Conservation (phyloP, 192 early-diverging fungal genomes). For the Haplosporangium gracile region DNA sequence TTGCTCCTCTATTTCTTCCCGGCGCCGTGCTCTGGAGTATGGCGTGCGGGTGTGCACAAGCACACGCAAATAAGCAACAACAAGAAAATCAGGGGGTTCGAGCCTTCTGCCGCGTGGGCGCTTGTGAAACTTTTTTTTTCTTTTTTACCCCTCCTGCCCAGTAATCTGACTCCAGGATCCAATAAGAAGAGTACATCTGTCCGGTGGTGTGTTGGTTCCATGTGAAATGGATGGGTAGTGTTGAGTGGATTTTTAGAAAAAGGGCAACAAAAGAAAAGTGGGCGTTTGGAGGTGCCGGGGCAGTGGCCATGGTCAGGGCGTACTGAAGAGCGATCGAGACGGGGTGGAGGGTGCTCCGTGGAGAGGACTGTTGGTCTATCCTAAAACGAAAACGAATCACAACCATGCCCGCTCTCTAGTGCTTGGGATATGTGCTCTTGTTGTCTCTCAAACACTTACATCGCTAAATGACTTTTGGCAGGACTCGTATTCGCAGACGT, state of each 20-base stretch:
- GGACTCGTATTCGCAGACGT: slow-evolving; percentile 71
- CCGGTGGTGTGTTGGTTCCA: not conserved
- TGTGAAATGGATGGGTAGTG: not conserved
- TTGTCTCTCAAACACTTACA: slow-evolving; percentile 44
- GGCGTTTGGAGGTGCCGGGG: not conserved
- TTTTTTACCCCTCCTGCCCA: not conserved
- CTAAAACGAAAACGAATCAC: slow-evolving; percentile 4
- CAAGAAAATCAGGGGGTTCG: slow-evolving; percentile 29
- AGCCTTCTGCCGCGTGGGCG: not conserved
- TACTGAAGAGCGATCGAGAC: not conserved
- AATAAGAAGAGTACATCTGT: not conserved
- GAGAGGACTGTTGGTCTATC: slow-evolving; percentile 2
- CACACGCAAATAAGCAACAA: slow-evolving; percentile 10
- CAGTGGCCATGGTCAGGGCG: slow-evolving; percentile 8
- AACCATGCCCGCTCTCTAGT: not conserved
- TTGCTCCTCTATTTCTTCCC: not conserved
- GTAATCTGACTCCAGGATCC: not conserved
- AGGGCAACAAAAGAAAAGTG: not conserved
- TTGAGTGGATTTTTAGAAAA: not conserved
- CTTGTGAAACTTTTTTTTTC: slow-evolving; percentile 4
- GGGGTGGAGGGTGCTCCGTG: not conserved
- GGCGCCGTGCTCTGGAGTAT: not conserved
- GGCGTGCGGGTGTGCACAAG: slow-evolving; percentile 12
- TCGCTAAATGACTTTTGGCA: slow-evolving; percentile 84
- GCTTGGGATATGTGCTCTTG: not conserved